These are phyloP conservation scores for Amaranthus cruentus DNA, from an alignment of 148 eudicot species.

Conservation along the genomic window DNA sequence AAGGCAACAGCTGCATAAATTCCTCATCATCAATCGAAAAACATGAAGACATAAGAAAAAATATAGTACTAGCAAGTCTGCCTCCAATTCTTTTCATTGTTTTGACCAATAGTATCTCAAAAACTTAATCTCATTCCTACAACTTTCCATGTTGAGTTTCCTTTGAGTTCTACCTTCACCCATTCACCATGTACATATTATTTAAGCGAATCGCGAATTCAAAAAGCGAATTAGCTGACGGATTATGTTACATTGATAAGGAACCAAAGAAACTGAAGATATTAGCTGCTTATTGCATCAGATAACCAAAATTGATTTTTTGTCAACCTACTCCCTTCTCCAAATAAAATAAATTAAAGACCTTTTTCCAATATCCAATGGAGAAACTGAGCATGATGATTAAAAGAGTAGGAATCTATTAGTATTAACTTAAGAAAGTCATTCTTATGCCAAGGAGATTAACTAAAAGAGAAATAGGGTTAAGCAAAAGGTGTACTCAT, in stretches of 20 bases:
- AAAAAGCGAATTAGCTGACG: too few species aligned
- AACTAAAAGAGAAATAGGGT: too few species aligned
- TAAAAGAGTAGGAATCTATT: too few species aligned
- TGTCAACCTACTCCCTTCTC: background rate
- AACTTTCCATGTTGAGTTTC: background rate
- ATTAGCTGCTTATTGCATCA: background rate
- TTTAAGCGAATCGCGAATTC: background rate
- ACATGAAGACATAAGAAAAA: background rate
- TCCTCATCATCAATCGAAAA: background rate
- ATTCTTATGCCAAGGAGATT: too few species aligned
- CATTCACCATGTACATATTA: background rate
- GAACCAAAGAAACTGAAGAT: too few species aligned
- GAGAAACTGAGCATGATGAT: too few species aligned
- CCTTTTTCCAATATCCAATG: too few species aligned
- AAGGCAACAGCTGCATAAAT: background rate
- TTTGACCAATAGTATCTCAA: background rate
- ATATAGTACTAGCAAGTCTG: background rate
- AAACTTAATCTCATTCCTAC: background rate
- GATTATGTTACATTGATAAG: background rate
- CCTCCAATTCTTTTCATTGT: background rate
- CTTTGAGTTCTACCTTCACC: background rate
- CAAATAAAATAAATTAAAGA: background rate
- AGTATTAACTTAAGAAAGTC: too few species aligned
- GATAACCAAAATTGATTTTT: background rate
- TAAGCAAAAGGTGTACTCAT: too few species aligned